These are phyloP conservation scores for Fusarium sp. DNA, from an alignment of 2,329 filamentous ascomycete genomes.

Conservation along the genomic window DNA sequence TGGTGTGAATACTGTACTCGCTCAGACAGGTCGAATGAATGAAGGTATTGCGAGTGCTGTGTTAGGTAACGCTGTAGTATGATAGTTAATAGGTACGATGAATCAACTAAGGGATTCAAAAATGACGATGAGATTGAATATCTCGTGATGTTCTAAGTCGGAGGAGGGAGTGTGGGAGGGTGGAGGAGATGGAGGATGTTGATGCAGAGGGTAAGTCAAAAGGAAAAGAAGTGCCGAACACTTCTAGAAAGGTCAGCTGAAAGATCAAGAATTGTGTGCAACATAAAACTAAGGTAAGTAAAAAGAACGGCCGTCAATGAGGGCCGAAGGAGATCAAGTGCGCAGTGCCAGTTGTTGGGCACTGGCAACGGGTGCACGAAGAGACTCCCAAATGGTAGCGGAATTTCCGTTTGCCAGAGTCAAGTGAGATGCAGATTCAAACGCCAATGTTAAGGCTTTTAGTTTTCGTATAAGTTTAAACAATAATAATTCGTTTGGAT, in stretches of 20 bases:
- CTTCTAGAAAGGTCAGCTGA: neutral
- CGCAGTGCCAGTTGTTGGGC: conserved; percentile 12
- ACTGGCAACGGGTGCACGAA: conserved; percentile 13
- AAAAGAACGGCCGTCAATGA: neutral
- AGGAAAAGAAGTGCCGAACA: neutral
- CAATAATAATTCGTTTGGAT: neutral
- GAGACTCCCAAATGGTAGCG: neutral
- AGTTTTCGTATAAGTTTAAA: neutral
- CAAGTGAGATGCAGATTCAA: neutral
- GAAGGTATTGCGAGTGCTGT: conserved; percentile 2
- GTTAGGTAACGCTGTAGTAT: neutral
- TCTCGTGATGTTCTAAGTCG: conserved; percentile 1
- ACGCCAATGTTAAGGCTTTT: neutral
- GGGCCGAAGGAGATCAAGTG: neutral
- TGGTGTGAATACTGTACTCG: neutral
- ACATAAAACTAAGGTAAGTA: neutral
- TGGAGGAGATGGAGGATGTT: neutral
- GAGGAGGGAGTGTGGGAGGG: neutral
- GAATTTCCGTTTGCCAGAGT: neutral
- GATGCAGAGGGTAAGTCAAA: neutral
- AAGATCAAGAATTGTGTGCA: neutral
- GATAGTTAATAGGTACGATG: neutral
- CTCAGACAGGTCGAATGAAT: neutral
- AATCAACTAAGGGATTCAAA: neutral
- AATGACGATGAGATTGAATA: conserved; percentile 2